These are phyloP conservation scores for Colletotrichum gigasporum DNA, from an alignment of 2,329 filamentous ascomycete genomes.

Conservation along the genomic window DNA sequence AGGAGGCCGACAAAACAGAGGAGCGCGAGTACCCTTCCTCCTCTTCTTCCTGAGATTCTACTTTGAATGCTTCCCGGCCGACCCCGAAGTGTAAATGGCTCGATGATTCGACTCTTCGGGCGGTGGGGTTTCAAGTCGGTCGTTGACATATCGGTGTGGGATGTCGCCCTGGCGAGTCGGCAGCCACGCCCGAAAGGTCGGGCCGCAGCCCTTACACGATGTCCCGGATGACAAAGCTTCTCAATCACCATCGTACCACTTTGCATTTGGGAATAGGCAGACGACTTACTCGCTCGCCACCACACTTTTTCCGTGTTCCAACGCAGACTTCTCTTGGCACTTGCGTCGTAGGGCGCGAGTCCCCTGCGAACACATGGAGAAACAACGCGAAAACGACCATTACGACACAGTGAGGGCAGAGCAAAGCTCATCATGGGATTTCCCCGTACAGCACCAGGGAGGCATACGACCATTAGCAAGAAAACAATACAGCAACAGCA, in stretches of 20 bases:
- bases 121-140: background rate
- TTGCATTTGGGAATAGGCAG: constrained; percentile 6
- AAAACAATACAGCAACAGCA: background rate
- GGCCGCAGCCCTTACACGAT: background rate
- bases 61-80: background rate
- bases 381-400: background rate
- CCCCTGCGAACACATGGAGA: constrained; percentile 4
- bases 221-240: constrained; percentile 8
- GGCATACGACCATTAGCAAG: constrained; percentile 1
- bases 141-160: background rate
- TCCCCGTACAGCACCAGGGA: constrained; percentile 7
- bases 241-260: constrained; percentile 12
- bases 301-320: background rate
- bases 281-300: constrained; percentile 12
- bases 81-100: constrained; percentile 12
- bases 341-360: background rate
- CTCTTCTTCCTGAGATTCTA: background rate
- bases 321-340: background rate
- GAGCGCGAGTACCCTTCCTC: background rate
- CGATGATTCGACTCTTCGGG: background rate
- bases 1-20: too few species aligned
- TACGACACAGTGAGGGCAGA: background rate
- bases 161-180: background rate
- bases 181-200: background rate
- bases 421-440: background rate